phyloP scores from a whole-genome alignment of 805 yeast species.

The Barnettozyma populi region DNA sequence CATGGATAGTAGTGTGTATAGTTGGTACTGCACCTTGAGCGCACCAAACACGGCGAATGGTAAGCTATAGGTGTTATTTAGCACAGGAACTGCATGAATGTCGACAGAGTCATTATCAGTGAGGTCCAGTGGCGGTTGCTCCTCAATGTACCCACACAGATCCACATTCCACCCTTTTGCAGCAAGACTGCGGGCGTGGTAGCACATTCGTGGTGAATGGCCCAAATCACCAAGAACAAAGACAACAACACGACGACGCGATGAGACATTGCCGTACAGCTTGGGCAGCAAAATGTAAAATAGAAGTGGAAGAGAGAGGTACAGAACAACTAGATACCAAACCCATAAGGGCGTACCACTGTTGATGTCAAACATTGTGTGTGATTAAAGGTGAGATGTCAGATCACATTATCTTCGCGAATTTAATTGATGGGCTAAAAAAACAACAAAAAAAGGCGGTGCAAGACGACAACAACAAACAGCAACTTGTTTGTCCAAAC shows the following conservation, averaged over 20 bases:
- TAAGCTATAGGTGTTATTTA: conserved; percentile 32
- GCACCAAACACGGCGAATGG: conserved; percentile 57
- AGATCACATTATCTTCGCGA: not conserved
- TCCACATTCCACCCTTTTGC: conserved; percentile 65
- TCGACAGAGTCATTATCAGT: conserved; percentile 46
- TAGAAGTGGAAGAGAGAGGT: conserved; percentile 35
- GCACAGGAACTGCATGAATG: conserved; percentile 40
- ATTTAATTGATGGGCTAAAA: not conserved
- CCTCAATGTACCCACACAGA: conserved; percentile 76
- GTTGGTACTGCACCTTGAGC: conserved; percentile 55
- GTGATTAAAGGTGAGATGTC: not conserved
- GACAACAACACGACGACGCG: conserved; percentile 56
- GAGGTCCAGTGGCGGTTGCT: conserved; percentile 45
- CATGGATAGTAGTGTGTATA: conserved; percentile 38
- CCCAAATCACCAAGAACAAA: conserved; percentile 91
- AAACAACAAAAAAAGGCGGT: not conserved
- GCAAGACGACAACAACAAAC: not conserved
- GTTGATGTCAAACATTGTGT: not conserved
- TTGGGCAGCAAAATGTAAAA: conserved; percentile 31
- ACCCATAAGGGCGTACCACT: conserved; percentile 28
- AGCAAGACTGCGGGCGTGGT: conserved; percentile 81
- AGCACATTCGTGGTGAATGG: conserved; percentile 90
- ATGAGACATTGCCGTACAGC: conserved; percentile 30
- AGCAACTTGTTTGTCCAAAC: not conserved
- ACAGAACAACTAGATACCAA: conserved; percentile 40